Base-by-base conservation (phyloP, 176 grass and related monocot species). In the Triticum aestivum region DNA sequence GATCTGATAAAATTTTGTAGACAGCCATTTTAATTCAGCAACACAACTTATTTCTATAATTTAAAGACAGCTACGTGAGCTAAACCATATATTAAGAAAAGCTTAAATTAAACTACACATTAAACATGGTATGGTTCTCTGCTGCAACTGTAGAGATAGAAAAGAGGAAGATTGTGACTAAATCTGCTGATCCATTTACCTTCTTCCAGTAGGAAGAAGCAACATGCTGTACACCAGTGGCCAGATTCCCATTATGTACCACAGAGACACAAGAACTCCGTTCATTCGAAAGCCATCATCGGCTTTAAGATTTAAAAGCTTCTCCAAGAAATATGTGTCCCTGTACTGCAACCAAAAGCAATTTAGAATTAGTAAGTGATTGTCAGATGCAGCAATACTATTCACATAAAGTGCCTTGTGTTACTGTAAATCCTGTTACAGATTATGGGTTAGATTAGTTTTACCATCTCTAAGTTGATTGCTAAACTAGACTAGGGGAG, bases 221-320 rank as follows among this genome's bases (percentile, higher is more conserved):
- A 98, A 77, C 92, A 96, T 96, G 75, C 85, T 92, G 75, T 98
- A 98, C 21, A 98, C 76, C 33, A 96, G 65, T 73, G 97, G 97
- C 97, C 97, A 96, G 44, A 96, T 80, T 33, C 94, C 90, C 94
- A 96, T 96, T 62, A 96, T 88, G 77, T 96, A 96, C 97, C 97
- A 98, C 26, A 98, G 85, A 69, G 92, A 80, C 56, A 96, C 90
- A 39, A 98, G 90, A 84, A 98, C 94, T 10, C 64, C 77, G 64
- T 98, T 98, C 97, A 98, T 98, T 82, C 59, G 64, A 23, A 96
- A 98, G 15, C 97, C 97, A 69, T 98, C 97, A 61, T 96, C 94
- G 23, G 33, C 97, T 91, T 74, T 92, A 45, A 96, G 85, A 90
- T 96, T 85, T 69, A 79, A 78, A 73, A 94, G 87, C 81, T 98